phyloP scores from a whole-genome alignment of 768 basidiomycete species.

The Termitomyces sp. region DNA sequence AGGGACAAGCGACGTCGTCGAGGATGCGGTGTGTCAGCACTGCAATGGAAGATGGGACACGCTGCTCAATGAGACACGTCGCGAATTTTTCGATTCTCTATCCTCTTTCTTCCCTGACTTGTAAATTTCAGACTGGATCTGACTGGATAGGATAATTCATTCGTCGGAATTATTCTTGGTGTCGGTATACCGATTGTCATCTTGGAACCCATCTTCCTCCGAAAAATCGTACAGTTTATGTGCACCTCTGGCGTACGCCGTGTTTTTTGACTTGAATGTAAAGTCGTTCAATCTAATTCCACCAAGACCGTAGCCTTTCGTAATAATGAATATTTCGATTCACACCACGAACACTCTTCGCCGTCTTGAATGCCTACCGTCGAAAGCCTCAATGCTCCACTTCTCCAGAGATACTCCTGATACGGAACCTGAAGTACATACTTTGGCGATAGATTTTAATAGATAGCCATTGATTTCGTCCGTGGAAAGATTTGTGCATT shows the following conservation, averaged over 20 bases:
- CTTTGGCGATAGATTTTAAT: not conserved
- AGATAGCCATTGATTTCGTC: not conserved
- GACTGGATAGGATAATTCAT: not conserved
- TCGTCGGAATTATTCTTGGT: not conserved
- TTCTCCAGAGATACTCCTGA: not conserved
- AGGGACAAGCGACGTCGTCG: conserved; percentile 16
- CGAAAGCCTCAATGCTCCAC: not conserved
- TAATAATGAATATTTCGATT: not conserved
- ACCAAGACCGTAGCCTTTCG: not conserved
- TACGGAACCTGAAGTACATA: not conserved
- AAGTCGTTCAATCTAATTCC: not conserved
- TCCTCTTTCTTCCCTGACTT: conserved; percentile 19
- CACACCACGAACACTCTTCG: not conserved
- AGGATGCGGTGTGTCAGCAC: conserved; percentile 18
- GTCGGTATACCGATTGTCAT: not conserved
- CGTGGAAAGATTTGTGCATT: no score
- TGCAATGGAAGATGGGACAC: conserved; percentile 20
- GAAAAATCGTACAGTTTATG: not conserved
- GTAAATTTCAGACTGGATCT: conserved; percentile 7
- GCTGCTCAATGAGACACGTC: conserved; percentile 16
- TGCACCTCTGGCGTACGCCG: not conserved
- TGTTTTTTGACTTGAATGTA: not conserved
- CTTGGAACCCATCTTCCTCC: not conserved
- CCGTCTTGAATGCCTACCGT: not conserved
- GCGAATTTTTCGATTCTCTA: conserved; percentile 18